Evolutionary conservation across 108 stramenopile genomes (phyloP), one percentile per base, ranked within the genome.

Genomic region (Cyclotella sp.): DNA sequence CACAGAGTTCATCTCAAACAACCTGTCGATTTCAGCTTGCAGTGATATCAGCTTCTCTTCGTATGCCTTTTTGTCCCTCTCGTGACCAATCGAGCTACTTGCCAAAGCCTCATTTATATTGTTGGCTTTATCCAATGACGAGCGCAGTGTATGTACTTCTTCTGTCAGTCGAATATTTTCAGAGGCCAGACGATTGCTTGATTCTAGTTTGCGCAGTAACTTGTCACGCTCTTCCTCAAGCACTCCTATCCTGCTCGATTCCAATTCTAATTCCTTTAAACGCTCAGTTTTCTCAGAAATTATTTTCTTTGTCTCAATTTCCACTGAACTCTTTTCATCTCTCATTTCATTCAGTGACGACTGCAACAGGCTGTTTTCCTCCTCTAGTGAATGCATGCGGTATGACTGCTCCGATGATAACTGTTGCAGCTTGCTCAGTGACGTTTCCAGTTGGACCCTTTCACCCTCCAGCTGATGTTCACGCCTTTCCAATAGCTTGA

Each of bases 1-100:
- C n/a, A n/a, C 15, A 49, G 47, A 49, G 9, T 7, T 49, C n/a
- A 9, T 9, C 28, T 59, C 58, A 29, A 3, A 3, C 58, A 59
- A 26, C 28, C 47, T 52, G 58, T 69, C 61, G 10, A 69, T 61
- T 68, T 69, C 68, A 62, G 46, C 27, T 42, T 15, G 60, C 10
- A 69, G 67, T 29, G 60, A 58, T 40, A 5, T 5, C 22, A 77
- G 58, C 66, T 51, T 68, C 39, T 26, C 67, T 46, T 76, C 59
- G 61, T 63, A 43, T n/a, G 43, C 59, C 44, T 72, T n/a, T 0
- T 58, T 47, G 27, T 26, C 44, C 21, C 43, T 9, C 16, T 41
- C 30, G 22, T 52, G 30, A 30, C 26, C 49, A 34, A 34, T 34
- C 34, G 34, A 34, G 34, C 34, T 34, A 58, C 22, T 58, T 70